Percentiles rank a stretch among this genome's conserved stretches.
Evolutionary conservation across 75 land plant genomes (phyloP).

Genomic region (Cryptomeria japonica): DNA sequence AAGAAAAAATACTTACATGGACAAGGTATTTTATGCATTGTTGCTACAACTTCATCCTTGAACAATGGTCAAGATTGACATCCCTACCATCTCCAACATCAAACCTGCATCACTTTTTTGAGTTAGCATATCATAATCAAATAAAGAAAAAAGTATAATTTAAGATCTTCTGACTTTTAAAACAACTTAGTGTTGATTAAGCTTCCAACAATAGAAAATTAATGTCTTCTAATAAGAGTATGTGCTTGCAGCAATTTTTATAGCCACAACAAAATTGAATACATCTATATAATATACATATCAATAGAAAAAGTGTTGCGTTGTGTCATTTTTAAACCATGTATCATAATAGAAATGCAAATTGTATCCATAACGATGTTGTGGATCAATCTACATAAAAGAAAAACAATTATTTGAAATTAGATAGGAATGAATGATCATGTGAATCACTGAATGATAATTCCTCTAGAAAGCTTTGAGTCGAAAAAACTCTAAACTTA

Average conservation of each 20-base stretch:
- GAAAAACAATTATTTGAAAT: neutral
- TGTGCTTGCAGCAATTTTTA: neutral
- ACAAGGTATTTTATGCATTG: constrained; percentile 57
- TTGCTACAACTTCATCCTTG: constrained; percentile 38
- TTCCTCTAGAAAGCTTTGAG: neutral
- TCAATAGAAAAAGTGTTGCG: constrained; percentile 97
- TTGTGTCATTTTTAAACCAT: constrained; percentile 69
- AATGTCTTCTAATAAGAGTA: neutral
- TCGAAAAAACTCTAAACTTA: neutral
- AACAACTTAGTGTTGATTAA: neutral
- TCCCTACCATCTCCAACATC: constrained; percentile 70
- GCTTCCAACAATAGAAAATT: too few relatives aligned
- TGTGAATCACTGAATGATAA: neutral
- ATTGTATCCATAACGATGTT: constrained; percentile 94
- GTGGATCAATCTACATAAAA: constrained; percentile 81
- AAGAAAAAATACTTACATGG: constrained; percentile 38
- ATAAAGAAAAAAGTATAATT: neutral
- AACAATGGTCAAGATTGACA: constrained; percentile 42
- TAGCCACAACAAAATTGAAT: neutral
- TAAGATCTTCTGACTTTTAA: neutral
- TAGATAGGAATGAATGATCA: neutral
- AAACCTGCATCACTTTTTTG: constrained; percentile 39
- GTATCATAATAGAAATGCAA: constrained; percentile 69
- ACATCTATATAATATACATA: constrained; percentile 22
- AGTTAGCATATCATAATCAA: neutral